Conservation (phyloP, 2,329 filamentous ascomycete genomes). For the Aureobasidium sp. region DNA sequence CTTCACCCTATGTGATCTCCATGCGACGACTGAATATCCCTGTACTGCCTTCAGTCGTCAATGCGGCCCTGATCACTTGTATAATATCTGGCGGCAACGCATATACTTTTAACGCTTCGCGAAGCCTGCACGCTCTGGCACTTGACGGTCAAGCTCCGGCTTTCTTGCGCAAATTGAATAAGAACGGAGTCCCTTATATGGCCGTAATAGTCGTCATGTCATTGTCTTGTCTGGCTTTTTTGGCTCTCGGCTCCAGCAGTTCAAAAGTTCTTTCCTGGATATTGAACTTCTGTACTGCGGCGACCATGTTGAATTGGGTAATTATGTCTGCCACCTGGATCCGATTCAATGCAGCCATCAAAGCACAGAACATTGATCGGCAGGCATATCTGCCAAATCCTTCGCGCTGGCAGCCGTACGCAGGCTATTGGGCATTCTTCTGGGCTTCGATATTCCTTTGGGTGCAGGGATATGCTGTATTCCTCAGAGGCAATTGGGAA, state of each 20-base stretch:
- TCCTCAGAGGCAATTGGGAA: slow-evolving; percentile 36
- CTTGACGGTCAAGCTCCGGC: slow-evolving; percentile 48
- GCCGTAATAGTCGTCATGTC: slow-evolving; percentile 46
- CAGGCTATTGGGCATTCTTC: slow-evolving; percentile 35
- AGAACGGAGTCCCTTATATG: slow-evolving; percentile 55
- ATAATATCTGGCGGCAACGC: slow-evolving; percentile 52
- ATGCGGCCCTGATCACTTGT: slow-evolving; percentile 39
- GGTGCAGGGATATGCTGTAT: slow-evolving; percentile 51
- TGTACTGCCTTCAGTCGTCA: slow-evolving; percentile 36
- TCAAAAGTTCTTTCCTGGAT: slow-evolving; percentile 34
- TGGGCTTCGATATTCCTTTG: slow-evolving; percentile 25
- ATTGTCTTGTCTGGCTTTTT: slow-evolving; percentile 32
- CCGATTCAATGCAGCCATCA: slow-evolving; percentile 45
- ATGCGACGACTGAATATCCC: slow-evolving; percentile 37
- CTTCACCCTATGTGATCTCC: slow-evolving; percentile 31
- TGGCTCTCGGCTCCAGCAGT: slow-evolving; percentile 27
- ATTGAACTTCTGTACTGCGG: slow-evolving; percentile 50
- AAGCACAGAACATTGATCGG: slow-evolving; percentile 46
- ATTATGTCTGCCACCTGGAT: slow-evolving; percentile 50
- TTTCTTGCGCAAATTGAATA: slow-evolving; percentile 54
- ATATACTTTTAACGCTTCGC: slow-evolving; percentile 49
- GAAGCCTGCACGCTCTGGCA: slow-evolving; percentile 47
- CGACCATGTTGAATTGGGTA: slow-evolving; percentile 55
- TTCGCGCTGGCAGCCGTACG: not conserved
- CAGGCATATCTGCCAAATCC: slow-evolving; percentile 19